Base-by-base conservation (phyloP, 257 asterid genomes). In the Jacaranda mimosifolia region DNA sequence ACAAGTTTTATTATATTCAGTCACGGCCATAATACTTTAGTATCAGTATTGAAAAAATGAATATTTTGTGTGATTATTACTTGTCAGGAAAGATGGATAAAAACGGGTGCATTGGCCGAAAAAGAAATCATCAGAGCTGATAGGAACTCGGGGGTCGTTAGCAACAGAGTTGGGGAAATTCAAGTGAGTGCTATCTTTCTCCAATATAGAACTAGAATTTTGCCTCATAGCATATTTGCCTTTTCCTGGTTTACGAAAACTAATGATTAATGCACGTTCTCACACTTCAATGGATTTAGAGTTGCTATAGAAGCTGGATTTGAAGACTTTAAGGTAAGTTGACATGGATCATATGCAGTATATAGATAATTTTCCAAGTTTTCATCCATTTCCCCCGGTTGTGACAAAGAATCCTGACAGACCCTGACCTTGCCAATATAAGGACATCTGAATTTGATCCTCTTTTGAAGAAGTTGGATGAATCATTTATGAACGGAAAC, bases 401-500 rank as follows among this genome's bases (percentile, higher is more conserved):
- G 15, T 65, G 48, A 72, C 86, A 89, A 94, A 87, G 97, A 81
- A 86, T 89, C 68, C 84, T 95, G 42, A 80, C 87, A 9, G 97
- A 91, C 72, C 95, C 91, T 65, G 95, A 91, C 82, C 86, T 91
- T 58, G 91, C 77, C 17, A 86, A 85, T 68, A 14, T 89, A 76
- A 86, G 97, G 87, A 62, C 63, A 68, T 79, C 90, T 0, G 85
- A 85, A 26, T 91, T 89, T 26, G 94, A 87, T 14, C 62, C 85
- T 57, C 92, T 91, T 19, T 12, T 91, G 83, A 89, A 89, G 82
- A 87, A 59, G 73, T 91, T 74, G 36, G 97, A 91, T 36, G 97
- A 91, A 83, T 86, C 95, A 1, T 89, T 91, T 69, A 91, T 91
- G 84, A 91, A 91, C 45, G 97, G 88, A 80, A 89, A 80, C 43